A percentile compares a stretch with the other conserved stretches of the same genome.
Conservation (phyloP, 345 rosid genomes). For the Geranium rotundifolium region DNA sequence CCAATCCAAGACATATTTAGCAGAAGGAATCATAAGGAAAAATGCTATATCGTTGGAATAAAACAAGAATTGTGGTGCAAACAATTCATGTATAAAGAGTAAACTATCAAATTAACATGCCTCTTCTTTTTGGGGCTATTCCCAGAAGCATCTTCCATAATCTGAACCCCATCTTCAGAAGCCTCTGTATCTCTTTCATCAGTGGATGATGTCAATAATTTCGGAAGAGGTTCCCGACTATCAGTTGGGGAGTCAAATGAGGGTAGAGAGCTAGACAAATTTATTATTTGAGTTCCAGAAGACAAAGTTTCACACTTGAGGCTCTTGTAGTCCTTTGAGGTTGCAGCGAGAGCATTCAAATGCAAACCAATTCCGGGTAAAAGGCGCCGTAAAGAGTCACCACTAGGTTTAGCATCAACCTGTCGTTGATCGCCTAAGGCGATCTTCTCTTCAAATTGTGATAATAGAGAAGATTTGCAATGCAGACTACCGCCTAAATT, state of each 20-base stretch:
- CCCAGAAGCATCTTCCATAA: conserved; percentile 41
- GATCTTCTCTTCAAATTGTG: conserved; percentile 16
- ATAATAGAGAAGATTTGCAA: conserved; percentile 14
- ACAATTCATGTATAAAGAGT: background rate
- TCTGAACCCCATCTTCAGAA: conserved; percentile 22
- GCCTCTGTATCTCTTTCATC: conserved; percentile 29
- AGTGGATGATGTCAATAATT: conserved; percentile 27
- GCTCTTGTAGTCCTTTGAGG: conserved; percentile 30
- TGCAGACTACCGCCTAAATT: conserved; percentile 20
- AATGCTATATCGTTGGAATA: background rate
- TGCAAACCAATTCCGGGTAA: conserved; percentile 87
- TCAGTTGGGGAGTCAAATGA: conserved; percentile 28
- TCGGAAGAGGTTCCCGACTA: conserved; percentile 27
- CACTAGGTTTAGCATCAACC: conserved; percentile 26
- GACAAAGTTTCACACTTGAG: conserved; percentile 29
- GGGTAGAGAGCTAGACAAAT: conserved; percentile 26
- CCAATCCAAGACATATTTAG: conserved; percentile 3
- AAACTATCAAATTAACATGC: conserved; percentile 17
- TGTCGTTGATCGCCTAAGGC: conserved; percentile 22
- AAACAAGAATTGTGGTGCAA: background rate
- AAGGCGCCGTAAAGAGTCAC: conserved; percentile 31
- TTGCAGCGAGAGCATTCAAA: conserved; percentile 57
- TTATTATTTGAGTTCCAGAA: conserved; percentile 30
- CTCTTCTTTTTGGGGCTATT: conserved; percentile 81
- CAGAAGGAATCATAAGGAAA: background rate